Evolutionary conservation across 2,329 filamentous ascomycete genomes (phyloP), one percentile per base, ranked within the genome.

Genomic region (Diaporthe destruens): DNA sequence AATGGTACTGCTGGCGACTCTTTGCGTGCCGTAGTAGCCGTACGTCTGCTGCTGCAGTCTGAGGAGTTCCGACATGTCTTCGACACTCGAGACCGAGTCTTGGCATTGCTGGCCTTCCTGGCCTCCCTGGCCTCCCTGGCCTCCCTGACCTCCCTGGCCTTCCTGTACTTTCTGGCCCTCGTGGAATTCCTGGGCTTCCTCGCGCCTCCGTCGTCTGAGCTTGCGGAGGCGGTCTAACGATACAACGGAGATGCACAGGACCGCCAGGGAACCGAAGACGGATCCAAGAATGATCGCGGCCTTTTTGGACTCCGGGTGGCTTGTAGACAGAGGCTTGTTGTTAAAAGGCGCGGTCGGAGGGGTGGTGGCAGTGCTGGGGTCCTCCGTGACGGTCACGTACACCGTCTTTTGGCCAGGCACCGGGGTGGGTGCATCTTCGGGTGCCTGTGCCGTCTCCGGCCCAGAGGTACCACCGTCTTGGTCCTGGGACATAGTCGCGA

Each of bases 11-110:
- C 61, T 66, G n/a, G 47, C 44, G 7, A 66, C 47, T 6, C 61
- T 14, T n/a, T 66, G 61, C 32, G 61, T 66, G 14, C 61, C 61
- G 32, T 66, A 66, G 47, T 66, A 66, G 44, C 61, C 61, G 32
- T 66, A 66, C 3, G 44, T 25, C 61, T 66, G 61, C 47, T 66
- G 61, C 47, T 53, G 47, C n/a, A 39, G 47, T 12, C 61, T 14
- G 7, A 66, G 47, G n/a, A 66, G 61, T 47, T 66, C 61, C 47
- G 61, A 66, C 14, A 39, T 49, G n/a, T 66, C 61, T 23, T 53
- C 47, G 4, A 39, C 32, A 14, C 25, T 66, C 16, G 44, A 65
- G 44, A 34, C 16, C 18, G 44, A 51, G 14, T 11, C 47, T 1
- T 16, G 61, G 61, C n/a, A 29, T 49, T 63, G 42, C 56, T 61